phyloP scores from a whole-genome alignment of 345 rosid species.

The Salix arbutifolia region DNA sequence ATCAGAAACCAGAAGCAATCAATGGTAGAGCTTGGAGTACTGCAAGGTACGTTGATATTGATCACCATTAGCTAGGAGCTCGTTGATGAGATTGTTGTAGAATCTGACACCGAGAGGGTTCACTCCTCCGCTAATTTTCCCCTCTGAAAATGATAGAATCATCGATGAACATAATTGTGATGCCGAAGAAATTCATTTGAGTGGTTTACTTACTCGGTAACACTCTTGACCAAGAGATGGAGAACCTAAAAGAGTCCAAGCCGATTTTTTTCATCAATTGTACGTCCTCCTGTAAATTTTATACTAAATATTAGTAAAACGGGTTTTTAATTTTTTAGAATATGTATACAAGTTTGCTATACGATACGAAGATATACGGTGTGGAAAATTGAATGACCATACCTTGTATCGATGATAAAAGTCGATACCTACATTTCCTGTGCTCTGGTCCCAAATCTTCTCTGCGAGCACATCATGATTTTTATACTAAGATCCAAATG shows the following conservation, averaged over 20 bases:
- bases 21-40: not conserved
- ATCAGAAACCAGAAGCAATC: not conserved
- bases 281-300: constrained; percentile 22
- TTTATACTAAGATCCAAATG: not conserved
- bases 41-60: not conserved
- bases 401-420: constrained; percentile 30
- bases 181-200: not conserved
- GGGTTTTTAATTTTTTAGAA: not conserved
- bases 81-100: constrained; percentile 29
- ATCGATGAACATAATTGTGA: not conserved
- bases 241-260: constrained; percentile 30
- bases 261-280: constrained; percentile 26
- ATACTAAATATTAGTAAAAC: not conserved
- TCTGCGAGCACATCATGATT: not conserved
- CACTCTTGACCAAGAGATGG: constrained; percentile 33
- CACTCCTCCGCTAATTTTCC: constrained; percentile 24
- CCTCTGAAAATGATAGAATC: not conserved
- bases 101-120: constrained; percentile 19
- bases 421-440: constrained; percentile 19
- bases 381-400: not conserved
- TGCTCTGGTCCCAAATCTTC: constrained; percentile 9
- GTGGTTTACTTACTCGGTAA: constrained; percentile 21
- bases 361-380: not conserved
- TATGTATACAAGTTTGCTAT: no score
- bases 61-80: constrained; percentile 29